phyloP scores from a whole-genome alignment of 257 asterid genomes.

The Solanum ahanhuiri region DNA sequence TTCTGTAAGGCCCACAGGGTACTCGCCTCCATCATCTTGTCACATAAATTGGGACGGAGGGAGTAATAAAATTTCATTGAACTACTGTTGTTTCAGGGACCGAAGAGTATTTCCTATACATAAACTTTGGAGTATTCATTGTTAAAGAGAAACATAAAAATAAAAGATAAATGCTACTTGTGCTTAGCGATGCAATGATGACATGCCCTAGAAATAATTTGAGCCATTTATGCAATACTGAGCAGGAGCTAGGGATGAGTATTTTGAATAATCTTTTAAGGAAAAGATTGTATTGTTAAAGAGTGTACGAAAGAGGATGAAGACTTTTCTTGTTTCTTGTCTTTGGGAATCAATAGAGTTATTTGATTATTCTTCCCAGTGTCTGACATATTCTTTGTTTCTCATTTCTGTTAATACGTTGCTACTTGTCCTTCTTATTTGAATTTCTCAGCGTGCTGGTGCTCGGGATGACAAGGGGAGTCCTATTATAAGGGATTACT shows the following conservation, averaged over 20 bases:
- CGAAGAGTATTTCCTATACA: background rate
- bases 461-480: conserved; percentile 85
- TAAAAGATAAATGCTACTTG: background rate
- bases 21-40: background rate
- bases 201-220: background rate
- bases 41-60: background rate
- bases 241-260: background rate
- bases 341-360: background rate
- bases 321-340: background rate
- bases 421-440: background rate
- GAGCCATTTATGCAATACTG: background rate
- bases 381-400: background rate
- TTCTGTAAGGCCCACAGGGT: background rate
- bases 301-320: background rate
- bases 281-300: background rate
- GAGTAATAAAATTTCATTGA: background rate
- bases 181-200: background rate
- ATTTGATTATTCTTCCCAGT: background rate
- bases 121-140: background rate
- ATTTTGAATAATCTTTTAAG: background rate
- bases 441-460: conserved; percentile 57
- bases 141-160: background rate
- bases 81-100: background rate
- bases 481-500: conserved; percentile 82
- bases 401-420: background rate